Conservation (phyloP, 306 rosid genomes). For the Datisca glomerata region DNA sequence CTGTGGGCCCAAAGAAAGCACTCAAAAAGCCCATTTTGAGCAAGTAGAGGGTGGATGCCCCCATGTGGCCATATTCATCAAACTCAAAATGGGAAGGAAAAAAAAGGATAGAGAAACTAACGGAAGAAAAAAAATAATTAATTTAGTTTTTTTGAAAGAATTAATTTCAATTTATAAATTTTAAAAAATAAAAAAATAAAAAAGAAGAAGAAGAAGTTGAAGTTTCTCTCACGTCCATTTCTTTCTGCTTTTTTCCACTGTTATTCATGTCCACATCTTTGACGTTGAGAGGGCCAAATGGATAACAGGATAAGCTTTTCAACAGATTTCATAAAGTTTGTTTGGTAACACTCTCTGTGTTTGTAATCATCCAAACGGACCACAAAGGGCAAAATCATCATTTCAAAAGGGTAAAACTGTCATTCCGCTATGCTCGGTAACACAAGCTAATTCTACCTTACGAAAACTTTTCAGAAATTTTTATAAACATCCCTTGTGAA, state of each 20-base stretch:
- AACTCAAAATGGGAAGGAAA: slow-evolving; percentile 32
- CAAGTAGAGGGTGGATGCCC: slow-evolving; percentile 42
- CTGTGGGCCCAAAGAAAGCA: slow-evolving; percentile 48
- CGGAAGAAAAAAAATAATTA: slow-evolving; percentile 14
- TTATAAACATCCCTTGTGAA: too few species aligned
- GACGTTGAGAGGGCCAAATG: slow-evolving; percentile 29
- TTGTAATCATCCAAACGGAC: slow-evolving; percentile 26
- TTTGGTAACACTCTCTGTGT: slow-evolving; percentile 21
- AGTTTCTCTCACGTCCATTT: slow-evolving; percentile 31
- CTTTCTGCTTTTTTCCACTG: slow-evolving; percentile 10
- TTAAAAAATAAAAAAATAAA: background rate
- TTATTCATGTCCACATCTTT: slow-evolving; percentile 36
- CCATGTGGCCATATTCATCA: slow-evolving; percentile 40
- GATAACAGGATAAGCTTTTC: slow-evolving; percentile 57
- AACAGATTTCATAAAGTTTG: slow-evolving; percentile 12
- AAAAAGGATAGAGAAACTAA: too few species aligned
- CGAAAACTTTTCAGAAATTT: background rate
- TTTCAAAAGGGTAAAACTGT: too few species aligned
- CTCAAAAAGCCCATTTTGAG: slow-evolving; percentile 38
- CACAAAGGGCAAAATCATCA: slow-evolving; percentile 19
- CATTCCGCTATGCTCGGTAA: background rate
- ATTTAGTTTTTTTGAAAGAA: background rate
- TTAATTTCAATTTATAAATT: background rate
- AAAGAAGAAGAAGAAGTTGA: slow-evolving; percentile 11
- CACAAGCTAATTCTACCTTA: background rate